These are phyloP conservation scores for Aphanocladium album DNA, from an alignment of 2,329 filamentous ascomycete genomes.

Conservation along the genomic window DNA sequence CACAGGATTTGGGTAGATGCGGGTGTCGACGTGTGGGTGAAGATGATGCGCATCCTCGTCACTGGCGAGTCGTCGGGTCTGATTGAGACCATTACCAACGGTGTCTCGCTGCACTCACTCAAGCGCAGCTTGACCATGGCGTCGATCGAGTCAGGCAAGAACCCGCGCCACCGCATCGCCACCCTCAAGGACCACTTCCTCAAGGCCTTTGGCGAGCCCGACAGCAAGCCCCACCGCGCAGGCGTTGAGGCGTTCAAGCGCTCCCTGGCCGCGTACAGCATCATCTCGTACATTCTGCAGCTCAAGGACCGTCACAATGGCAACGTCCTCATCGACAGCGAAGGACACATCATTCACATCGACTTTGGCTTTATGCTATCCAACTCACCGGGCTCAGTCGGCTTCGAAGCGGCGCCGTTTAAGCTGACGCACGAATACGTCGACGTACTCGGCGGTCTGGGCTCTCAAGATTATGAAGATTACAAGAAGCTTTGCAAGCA, in stretches of 20 bases:
- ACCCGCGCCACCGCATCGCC: slow-evolving; percentile 70
- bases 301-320: slow-evolving; percentile 84
- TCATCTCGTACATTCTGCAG: slow-evolving; percentile 78
- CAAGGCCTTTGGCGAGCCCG: slow-evolving; percentile 69
- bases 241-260: slow-evolving; percentile 75
- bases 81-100: slow-evolving; percentile 84
- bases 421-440: slow-evolving; percentile 84
- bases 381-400: slow-evolving; percentile 77
- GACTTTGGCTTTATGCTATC: slow-evolving; percentile 89
- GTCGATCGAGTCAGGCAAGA: slow-evolving; percentile 65
- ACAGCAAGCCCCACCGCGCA: slow-evolving; percentile 63
- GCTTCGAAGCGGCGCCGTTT: slow-evolving; percentile 82
- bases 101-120: slow-evolving; percentile 79
- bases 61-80: slow-evolving; percentile 80
- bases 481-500: slow-evolving; percentile 79
- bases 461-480: slow-evolving; percentile 64
- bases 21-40: slow-evolving; percentile 75
- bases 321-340: slow-evolving; percentile 79
- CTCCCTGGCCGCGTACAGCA: slow-evolving; percentile 79
- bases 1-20: slow-evolving; percentile 77
- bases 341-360: slow-evolving; percentile 82
- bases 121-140: slow-evolving; percentile 77
- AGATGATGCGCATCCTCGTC: slow-evolving; percentile 80
- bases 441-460: slow-evolving; percentile 71
- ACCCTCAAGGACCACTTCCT: slow-evolving; percentile 77